These are phyloP conservation scores for Auriculariales sp. DNA, from an alignment of 768 basidiomycete species.

Conservation along the genomic window DNA sequence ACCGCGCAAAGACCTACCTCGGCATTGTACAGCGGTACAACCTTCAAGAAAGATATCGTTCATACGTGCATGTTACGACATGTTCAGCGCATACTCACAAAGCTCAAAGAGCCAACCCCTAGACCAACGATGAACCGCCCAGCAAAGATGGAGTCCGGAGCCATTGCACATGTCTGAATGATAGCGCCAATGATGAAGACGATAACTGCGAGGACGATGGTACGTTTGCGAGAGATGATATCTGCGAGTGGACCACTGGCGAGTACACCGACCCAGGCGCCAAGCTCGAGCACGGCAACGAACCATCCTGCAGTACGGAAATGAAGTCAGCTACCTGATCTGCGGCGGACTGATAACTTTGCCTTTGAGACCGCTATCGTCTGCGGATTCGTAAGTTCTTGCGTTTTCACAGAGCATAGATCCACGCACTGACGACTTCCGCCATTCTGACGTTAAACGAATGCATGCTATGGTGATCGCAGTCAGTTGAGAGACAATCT, in stretches of 20 bases:
- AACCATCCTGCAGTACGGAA: slow-evolving; percentile 52
- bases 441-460: slow-evolving; percentile 28
- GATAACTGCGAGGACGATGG: slow-evolving; percentile 44
- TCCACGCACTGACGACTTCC: slow-evolving; percentile 25
- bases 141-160: slow-evolving; percentile 50
- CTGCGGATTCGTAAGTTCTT: not conserved
- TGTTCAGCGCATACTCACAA: too few species aligned
- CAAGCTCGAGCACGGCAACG: slow-evolving; percentile 58
- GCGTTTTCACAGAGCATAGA: not conserved
- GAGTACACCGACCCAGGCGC: slow-evolving; percentile 63
- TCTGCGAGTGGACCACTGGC: slow-evolving; percentile 61
- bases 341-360: not conserved
- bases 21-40: slow-evolving; percentile 63
- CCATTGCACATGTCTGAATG: slow-evolving; percentile 47
- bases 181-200: slow-evolving; percentile 61
- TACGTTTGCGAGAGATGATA: slow-evolving; percentile 58
- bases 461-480: slow-evolving; percentile 8
- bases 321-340: slow-evolving; percentile 10
- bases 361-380: not conserved
- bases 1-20: slow-evolving; percentile 7
- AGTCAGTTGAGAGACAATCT: slow-evolving; percentile 32
- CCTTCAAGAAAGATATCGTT: too few species aligned
- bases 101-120: slow-evolving; percentile 65
- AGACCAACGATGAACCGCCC: slow-evolving; percentile 68
- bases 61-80: too few species aligned